phyloP scores from a whole-genome alignment of 2,329 filamentous ascomycete genomes.

The Cylindrodendrum hubeiense region DNA sequence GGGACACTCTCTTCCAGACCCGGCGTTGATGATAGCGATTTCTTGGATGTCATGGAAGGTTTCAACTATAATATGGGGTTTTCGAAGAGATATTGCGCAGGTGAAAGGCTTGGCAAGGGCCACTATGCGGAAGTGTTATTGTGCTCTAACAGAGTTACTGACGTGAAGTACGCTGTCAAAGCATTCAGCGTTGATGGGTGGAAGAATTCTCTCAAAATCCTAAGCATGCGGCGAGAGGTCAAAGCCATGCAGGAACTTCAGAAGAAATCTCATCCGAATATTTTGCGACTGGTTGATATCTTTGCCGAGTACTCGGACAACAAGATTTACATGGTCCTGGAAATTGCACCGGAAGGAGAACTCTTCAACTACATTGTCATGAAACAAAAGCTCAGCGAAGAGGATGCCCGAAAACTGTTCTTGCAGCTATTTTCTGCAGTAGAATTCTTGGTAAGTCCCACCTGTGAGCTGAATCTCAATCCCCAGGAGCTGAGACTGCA shows the following conservation, averaged over 20 bases:
- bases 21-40: background rate
- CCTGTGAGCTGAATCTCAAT: background rate
- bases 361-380: constrained; percentile 90
- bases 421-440: constrained; percentile 86
- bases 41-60: background rate
- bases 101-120: constrained; percentile 85
- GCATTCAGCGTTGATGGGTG: constrained; percentile 57
- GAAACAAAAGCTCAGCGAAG: constrained; percentile 84
- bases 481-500: background rate
- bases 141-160: constrained; percentile 79
- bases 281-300: constrained; percentile 59
- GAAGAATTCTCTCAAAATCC: constrained; percentile 16
- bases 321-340: constrained; percentile 82
- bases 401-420: constrained; percentile 84
- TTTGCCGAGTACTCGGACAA: background rate
- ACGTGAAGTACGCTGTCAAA: constrained; percentile 87
- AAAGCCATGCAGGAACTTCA: background rate
- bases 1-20: background rate
- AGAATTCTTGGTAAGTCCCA: constrained; percentile 81
- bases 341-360: constrained; percentile 88
- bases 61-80: background rate
- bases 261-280: constrained; percentile 64
- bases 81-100: constrained; percentile 69
- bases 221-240: background rate
- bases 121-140: constrained; percentile 87